phyloP scores from a whole-genome alignment of 2,329 filamentous ascomycete genomes.

The Cyphellophora attinorum region DNA sequence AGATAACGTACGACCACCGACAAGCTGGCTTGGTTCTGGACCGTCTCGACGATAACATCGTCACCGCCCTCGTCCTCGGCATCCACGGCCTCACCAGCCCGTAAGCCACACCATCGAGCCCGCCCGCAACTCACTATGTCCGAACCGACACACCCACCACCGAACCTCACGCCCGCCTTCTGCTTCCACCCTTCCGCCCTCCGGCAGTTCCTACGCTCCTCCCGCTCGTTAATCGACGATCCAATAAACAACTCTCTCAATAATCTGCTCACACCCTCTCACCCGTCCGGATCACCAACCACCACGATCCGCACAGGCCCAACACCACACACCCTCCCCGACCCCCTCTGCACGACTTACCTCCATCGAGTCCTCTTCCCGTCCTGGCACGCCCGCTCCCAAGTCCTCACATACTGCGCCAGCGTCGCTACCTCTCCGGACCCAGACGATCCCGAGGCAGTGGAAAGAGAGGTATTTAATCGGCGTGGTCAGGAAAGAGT shows the following conservation, averaged over 20 bases:
- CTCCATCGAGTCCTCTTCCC: conserved; percentile 73
- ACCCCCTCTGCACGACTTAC: conserved; percentile 60
- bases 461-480: conserved; percentile 60
- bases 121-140: conserved; percentile 24
- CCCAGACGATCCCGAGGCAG: conserved; percentile 70
- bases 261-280: conserved; percentile 68
- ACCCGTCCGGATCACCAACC: conserved; percentile 54
- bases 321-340: conserved; percentile 10
- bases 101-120: conserved; percentile 1
- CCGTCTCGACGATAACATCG: conserved; percentile 5
- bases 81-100: conserved; percentile 4
- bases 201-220: conserved; percentile 81
- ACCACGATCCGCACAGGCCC: conserved; percentile 45
- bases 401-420: conserved; percentile 82
- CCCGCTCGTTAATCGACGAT: conserved; percentile 78
- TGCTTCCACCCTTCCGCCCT: conserved; percentile 35
- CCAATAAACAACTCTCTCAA: conserved; percentile 90
- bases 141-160: conserved; percentile 28
- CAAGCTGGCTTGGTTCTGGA: conserved; percentile 21
- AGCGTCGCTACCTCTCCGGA: conserved; percentile 80
- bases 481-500: conserved; percentile 61
- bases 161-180: conserved; percentile 60
- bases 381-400: conserved; percentile 72
- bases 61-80: conserved; percentile 5
- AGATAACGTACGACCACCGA: too few relatives aligned